Percentiles rank a stretch among this genome's conserved stretches.
Conservation (phyloP, 2,329 filamentous ascomycete species). For the Pseudogymnoascus destructans region DNA sequence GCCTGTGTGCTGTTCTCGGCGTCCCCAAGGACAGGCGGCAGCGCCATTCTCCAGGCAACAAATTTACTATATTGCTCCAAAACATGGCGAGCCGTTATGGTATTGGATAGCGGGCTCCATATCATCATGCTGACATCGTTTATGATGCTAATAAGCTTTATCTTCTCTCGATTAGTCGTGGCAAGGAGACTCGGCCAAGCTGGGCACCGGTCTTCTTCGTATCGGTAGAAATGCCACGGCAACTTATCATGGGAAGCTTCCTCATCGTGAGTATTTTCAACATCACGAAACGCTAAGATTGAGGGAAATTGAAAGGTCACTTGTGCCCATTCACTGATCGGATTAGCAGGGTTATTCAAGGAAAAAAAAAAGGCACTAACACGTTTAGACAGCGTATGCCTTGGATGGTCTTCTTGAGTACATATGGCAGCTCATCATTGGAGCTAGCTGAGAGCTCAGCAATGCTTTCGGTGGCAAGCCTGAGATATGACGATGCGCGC, state of each 20-base stretch:
- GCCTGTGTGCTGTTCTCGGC: slow-evolving; percentile 17
- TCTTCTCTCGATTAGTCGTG: slow-evolving; percentile 24
- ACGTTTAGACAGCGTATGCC: slow-evolving; percentile 25
- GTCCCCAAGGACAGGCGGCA: slow-evolving; percentile 20
- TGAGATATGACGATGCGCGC: slow-evolving; percentile 23
- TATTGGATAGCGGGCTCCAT: slow-evolving; percentile 15
- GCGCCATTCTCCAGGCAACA: slow-evolving; percentile 20
- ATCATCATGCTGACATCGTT: slow-evolving; percentile 20
- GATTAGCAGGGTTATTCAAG: slow-evolving; percentile 15
- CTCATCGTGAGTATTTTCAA: slow-evolving; percentile 13
- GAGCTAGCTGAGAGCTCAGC: slow-evolving; percentile 8
- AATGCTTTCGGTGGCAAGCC: slow-evolving; percentile 18
- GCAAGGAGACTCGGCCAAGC: slow-evolving; percentile 19
- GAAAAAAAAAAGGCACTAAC: slow-evolving; percentile 18
- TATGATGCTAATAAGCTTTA: slow-evolving; percentile 22
- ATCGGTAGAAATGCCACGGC: slow-evolving; percentile 21
- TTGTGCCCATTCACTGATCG: slow-evolving; percentile 25
- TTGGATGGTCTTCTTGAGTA: slow-evolving; percentile 23
- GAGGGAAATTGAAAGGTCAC: slow-evolving; percentile 23
- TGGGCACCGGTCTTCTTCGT: slow-evolving; percentile 15
- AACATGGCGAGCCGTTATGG: slow-evolving; percentile 17
- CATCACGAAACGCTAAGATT: slow-evolving; percentile 7
- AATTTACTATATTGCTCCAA: slow-evolving; percentile 22
- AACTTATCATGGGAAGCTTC: slow-evolving; percentile 16
- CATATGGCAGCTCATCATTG: slow-evolving; percentile 18